Conservation (phyloP, 192 early-diverging fungal genomes). For the Fimicolochytrium jonesii region DNA sequence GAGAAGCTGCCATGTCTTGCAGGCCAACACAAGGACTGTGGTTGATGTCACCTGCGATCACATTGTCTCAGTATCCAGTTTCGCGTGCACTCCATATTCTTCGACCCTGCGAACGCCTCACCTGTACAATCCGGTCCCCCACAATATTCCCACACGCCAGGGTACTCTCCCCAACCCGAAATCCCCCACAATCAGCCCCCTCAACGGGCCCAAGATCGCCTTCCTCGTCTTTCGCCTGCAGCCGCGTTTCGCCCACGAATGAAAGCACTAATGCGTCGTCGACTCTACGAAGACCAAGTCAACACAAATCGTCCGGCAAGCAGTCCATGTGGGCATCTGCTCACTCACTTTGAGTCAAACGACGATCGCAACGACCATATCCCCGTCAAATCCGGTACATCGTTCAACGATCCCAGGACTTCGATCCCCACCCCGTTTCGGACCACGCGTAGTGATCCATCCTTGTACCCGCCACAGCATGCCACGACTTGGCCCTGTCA, state of each 20-base stretch:
- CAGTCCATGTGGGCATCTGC: no score
- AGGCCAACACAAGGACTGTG: conserved; percentile 23
- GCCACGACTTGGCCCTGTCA: conserved; percentile 72
- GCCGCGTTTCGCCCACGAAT: conserved; percentile 58
- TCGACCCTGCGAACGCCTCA: conserved; percentile 14
- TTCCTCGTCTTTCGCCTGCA: conserved; percentile 44
- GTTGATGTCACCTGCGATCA: conserved; percentile 31
- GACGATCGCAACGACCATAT: conserved; percentile 66
- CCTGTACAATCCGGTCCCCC: conserved; percentile 58
- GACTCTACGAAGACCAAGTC: conserved; percentile 15
- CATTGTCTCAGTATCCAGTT: no score
- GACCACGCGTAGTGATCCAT: conserved; percentile 75
- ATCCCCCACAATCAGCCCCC: conserved; percentile 6
- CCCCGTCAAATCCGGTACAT: conserved; percentile 62
- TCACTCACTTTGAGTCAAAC: conserved; percentile 42
- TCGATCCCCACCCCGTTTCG: conserved; percentile 85
- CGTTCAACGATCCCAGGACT: conserved; percentile 51
- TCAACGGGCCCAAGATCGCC: conserved; percentile 46
- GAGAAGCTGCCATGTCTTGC: conserved; percentile 28
- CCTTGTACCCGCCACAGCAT: conserved; percentile 72
- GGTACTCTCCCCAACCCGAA: conserved; percentile 11
- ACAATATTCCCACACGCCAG: conserved; percentile 34
- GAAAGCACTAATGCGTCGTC: conserved; percentile 59
- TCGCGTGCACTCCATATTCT: no score
- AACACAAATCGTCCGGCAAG: no score